Base-by-base conservation (phyloP, 2,329 filamentous ascomycete genomes). In the Colletotrichum somersetense region DNA sequence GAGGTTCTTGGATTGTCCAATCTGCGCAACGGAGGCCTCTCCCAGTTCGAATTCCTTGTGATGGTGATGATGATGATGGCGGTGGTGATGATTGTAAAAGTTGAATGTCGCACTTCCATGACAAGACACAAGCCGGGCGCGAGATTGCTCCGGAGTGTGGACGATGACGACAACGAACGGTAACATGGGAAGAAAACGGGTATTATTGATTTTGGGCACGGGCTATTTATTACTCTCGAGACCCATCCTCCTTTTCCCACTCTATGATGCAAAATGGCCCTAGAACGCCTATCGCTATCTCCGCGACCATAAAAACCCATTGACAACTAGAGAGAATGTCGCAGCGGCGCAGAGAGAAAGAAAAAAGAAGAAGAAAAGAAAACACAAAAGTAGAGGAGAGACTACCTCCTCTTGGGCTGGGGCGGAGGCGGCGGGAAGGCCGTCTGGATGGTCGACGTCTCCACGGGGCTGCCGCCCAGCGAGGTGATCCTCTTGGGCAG, bases 361-460 rank as follows among this genome's bases (percentile, higher is more conserved):
- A 42, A 42, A 3, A 5, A 46, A 44, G 42, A 44, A 44, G 16
- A 18, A 7, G 38, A 33, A 16, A 40, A 40, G 1, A 38, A 0
- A 14, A 33, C 1, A 40, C 16, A 26, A 40, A 6, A 7, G 35
- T 8, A 30, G 4, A 40, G 6, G n/a, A 59, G 20, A n/a, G 50
- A 23, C 57, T 30, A 72, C 23, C 71, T 73, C 44, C 57, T 73
- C 50, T 74, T 77, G 5, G 73, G 74, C 38, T 76, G 76, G 46
- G 83, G 83, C 18, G 83, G 83, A n/a, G 80, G 83, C 30, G 80
- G 81, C 42, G 81, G 79, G 74, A 86, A 86, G 3, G 78, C 78
- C 11, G 79, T 81, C 75, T 81, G 80, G 23, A 85, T 80, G 66
- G 76, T 80, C 26, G 76, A 77, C 8, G 71, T 76, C 77, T 84